Evolutionary conservation across 805 yeast species (phyloP).

Genomic region (Sugiyamaella valdiviana): DNA sequence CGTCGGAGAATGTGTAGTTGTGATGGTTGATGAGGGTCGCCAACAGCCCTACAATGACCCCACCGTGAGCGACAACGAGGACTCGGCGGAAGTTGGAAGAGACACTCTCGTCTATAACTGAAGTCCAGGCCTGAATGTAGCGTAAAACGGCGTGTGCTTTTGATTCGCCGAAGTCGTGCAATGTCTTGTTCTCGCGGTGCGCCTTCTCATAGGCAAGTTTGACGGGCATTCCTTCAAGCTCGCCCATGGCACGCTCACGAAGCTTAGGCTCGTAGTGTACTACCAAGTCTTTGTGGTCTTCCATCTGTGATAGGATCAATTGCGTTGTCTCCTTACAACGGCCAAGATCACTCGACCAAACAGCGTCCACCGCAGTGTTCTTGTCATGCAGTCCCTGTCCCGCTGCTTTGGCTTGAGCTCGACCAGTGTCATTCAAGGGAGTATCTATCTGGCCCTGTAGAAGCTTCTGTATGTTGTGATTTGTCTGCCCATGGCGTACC

Average conservation of each 20-base stretch:
- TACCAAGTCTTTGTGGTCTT: conserved; percentile 19
- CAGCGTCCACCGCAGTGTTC: conserved; percentile 39
- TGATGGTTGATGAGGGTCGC: conserved; percentile 42
- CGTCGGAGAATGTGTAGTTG: conserved; percentile 36
- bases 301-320: conserved; percentile 33
- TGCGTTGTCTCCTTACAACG: conserved; percentile 44
- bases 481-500: conserved; percentile 82
- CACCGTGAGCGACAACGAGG: conserved; percentile 72
- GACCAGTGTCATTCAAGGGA: conserved; percentile 56
- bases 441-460: conserved; percentile 75
- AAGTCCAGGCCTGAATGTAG: conserved; percentile 41
- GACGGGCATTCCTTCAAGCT: conserved; percentile 67
- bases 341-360: conserved; percentile 47
- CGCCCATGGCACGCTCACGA: conserved; percentile 76
- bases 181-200: conserved; percentile 48
- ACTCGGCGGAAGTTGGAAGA: conserved; percentile 32
- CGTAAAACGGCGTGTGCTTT: conserved; percentile 38
- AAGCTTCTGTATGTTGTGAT: conserved; percentile 59
- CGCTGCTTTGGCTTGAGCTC: conserved; percentile 50
- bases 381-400: conserved; percentile 39
- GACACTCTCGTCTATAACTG: conserved; percentile 36
- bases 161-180: conserved; percentile 62
- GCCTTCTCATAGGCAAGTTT: conserved; percentile 53
- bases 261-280: not conserved
- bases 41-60: conserved; percentile 59